Base-by-base conservation (phyloP, 2,329 filamentous ascomycete genomes). In the Diaporthe velutina region DNA sequence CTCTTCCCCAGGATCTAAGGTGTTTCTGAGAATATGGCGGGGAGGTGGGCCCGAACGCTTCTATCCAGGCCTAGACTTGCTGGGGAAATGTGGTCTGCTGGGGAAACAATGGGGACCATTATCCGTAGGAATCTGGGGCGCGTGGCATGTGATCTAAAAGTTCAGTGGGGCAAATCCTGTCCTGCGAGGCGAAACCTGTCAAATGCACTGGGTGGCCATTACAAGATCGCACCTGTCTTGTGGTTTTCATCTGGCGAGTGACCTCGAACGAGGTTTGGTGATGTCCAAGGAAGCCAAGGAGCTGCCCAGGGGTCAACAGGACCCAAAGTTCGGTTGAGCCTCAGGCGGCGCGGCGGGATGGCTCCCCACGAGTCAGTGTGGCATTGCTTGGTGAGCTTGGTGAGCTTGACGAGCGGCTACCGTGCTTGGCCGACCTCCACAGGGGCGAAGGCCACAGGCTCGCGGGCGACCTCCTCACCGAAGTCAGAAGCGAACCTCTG, bases 321-420 rank as follows among this genome's bases (percentile, higher is more conserved):
- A 67, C 17, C 19, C 42, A 33, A 17, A n/a, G 28, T 35, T 66
- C 45, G 61, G 61, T 52, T 67, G 42, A 67, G 61, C 61, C 61
- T 48, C 61, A 67, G 30, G 58, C 13, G 61, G 61, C 45, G 61
- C 42, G 42, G 42, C 61, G 61, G 61, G 61, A 67, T 28, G 19
- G 25, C 19, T 30, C 58, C n/a, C 28, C 42, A 42, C 45, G 61
- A 67, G 61, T 67, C 61, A 67, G 45, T 67, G 45, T 67, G 61
- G 61, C 61, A 67, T 52, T 67, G 61, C 61, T 67, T 67, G 61
- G 61, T 67, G 61, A 67, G 61, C 61, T 66, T 50, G 61, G 40
- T 61, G 58, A 42, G 58, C 42, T 52, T 66, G 61, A n/a, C 8
- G 13, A n/a, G 48, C 48, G 48, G 40, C 61, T 50, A n/a, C 22